A percentile compares a stretch with the other conserved stretches of the same genome.
Evolutionary conservation across 23 red algal species (phyloP).

Genomic region (Gracilaria domingensis): DNA sequence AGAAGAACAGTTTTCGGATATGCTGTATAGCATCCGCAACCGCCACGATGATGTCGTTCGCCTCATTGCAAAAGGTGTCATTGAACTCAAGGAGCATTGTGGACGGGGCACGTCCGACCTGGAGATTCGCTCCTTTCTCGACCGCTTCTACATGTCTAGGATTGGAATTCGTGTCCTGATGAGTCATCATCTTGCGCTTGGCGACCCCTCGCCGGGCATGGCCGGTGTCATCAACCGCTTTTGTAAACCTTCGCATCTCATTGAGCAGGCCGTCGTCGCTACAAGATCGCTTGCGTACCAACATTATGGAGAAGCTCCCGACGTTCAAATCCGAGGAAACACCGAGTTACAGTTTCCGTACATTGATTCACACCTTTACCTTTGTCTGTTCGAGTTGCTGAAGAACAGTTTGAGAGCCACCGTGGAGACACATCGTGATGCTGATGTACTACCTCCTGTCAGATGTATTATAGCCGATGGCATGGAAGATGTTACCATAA

Average conservation of each 20-base stretch:
- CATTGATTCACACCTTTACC: slow-evolving; percentile 92
- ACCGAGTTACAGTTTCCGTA: slow-evolving; percentile 87
- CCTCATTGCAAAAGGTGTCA: slow-evolving; percentile 91
- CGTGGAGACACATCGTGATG: slow-evolving; percentile 84
- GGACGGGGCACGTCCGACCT: slow-evolving; percentile 80
- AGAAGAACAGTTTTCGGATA: slow-evolving; percentile 82
- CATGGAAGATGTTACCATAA: slow-evolving; percentile 97
- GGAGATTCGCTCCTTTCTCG: slow-evolving; percentile 92
- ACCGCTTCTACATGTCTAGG: slow-evolving; percentile 96
- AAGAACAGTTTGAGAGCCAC: slow-evolving; percentile 93
- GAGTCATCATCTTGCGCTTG: slow-evolving; percentile 87
- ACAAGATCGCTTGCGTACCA: slow-evolving; percentile 81
- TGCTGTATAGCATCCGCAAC: slow-evolving; percentile 75
- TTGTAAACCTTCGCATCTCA: slow-evolving; percentile 85
- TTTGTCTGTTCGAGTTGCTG: slow-evolving; percentile 86
- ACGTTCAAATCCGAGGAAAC: slow-evolving; percentile 86
- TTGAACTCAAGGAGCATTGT: slow-evolving; percentile 91
- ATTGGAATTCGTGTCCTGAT: slow-evolving; percentile 96
- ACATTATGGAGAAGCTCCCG: slow-evolving; percentile 87
- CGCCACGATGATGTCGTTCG: slow-evolving; percentile 92
- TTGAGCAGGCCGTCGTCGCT: slow-evolving; percentile 79
- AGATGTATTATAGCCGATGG: slow-evolving; percentile 96
- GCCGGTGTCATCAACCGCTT: slow-evolving; percentile 93
- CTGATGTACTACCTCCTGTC: slow-evolving; percentile 80
- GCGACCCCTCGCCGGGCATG: slow-evolving; percentile 57